A percentile compares a stretch with the other conserved stretches of the same genome.
Evolutionary conservation across 169 alveolate genomes (phyloP).

Genomic region (Perkinsus olseni): DNA sequence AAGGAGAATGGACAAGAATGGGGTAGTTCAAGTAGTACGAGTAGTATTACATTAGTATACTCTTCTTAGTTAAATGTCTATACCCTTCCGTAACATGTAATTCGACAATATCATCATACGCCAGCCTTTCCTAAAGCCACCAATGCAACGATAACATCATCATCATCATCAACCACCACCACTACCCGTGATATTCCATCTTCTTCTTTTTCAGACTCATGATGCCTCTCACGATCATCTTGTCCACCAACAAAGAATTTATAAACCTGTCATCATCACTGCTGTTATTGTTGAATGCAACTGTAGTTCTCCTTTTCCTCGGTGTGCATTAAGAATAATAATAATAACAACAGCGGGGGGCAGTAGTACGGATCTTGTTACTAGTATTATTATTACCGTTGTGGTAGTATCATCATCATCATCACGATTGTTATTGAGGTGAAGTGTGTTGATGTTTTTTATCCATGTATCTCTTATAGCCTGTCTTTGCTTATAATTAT

Average conservation of each 20-base stretch:
- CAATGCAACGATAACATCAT: not conserved
- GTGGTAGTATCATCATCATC: not conserved
- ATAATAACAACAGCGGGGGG: too few species aligned
- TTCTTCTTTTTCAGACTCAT: not conserved
- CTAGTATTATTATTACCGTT: not conserved
- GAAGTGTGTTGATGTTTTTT: not conserved
- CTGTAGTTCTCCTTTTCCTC: too few species aligned
- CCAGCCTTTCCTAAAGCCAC: not conserved
- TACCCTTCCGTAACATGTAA: not conserved
- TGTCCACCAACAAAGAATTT: not conserved
- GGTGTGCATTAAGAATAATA: too few species aligned
- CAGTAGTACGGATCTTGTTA: too few species aligned
- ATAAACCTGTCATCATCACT: too few species aligned
- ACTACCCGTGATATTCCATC: not conserved
- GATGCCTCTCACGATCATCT: too few species aligned
- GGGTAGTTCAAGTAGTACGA: too few species aligned
- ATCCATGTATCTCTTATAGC: not conserved
- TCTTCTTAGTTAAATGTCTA: not conserved
- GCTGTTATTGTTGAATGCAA: too few species aligned
- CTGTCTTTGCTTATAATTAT: not conserved
- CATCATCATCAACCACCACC: not conserved
- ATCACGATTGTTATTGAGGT: not conserved
- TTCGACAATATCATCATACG: not conserved
- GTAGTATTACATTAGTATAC: not conserved
- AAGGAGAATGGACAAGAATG: too few species aligned